These are phyloP conservation scores for Arthromyces matolae DNA, from an alignment of 768 basidiomycete genomes.

Conservation along the genomic window DNA sequence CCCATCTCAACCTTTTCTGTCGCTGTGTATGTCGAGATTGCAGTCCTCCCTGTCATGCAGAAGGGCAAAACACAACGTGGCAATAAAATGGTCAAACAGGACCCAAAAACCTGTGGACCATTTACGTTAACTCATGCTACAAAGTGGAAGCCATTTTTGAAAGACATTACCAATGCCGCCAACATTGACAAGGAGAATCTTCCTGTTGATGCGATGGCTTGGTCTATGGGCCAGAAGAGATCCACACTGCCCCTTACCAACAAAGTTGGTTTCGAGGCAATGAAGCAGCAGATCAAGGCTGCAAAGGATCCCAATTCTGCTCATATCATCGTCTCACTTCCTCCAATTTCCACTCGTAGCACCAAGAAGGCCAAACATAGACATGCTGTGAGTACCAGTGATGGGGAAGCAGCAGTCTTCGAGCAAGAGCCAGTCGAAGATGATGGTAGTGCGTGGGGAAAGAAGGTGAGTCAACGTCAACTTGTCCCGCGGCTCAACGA, in stretches of 20 bases:
- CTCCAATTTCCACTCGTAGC: not conserved
- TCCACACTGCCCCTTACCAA: not conserved
- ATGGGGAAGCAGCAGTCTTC: not conserved
- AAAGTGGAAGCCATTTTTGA: not conserved
- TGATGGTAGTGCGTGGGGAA: conserved; percentile 2
- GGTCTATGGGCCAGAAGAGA: conserved; percentile 8
- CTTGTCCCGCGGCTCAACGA: no score
- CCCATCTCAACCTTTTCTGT: not conserved
- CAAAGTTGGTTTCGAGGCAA: not conserved
- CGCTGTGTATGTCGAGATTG: not conserved
- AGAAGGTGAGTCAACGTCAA: conserved; percentile 1
- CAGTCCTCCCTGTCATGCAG: not conserved
- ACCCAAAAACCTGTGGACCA: not conserved
- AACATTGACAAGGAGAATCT: not conserved
- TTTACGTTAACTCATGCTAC: conserved; percentile 1
- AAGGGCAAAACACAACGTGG: not conserved
- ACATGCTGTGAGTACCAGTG: not conserved
- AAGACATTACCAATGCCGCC: not conserved
- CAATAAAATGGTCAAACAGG: conserved; percentile 1
- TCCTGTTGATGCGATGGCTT: conserved; percentile 1
- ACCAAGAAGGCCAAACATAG: not conserved
- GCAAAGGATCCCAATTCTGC: not conserved
- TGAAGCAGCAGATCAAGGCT: conserved; percentile 1
- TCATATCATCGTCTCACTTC: not conserved
- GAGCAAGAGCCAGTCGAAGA: not conserved